phyloP scores from a whole-genome alignment of 805 yeast genomes.

The Ogataea thermomethanolica region DNA sequence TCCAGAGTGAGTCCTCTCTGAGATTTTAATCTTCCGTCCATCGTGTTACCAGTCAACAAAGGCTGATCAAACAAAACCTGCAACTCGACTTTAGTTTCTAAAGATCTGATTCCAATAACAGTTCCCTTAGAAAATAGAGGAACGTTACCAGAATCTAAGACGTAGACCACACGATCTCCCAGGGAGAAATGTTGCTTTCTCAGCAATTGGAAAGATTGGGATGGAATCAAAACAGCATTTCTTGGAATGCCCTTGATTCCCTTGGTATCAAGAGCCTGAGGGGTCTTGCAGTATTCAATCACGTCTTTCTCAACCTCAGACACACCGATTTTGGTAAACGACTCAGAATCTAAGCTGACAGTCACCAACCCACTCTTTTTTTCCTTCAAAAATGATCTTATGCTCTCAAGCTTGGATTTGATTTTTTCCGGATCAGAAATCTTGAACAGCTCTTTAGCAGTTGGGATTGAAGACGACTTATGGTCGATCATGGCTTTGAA shows the following conservation, averaged over 20 bases:
- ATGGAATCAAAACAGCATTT: slow-evolving; percentile 75
- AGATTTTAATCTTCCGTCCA: slow-evolving; percentile 73
- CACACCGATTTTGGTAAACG: slow-evolving; percentile 64
- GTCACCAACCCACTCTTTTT: slow-evolving; percentile 46
- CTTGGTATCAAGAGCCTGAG: slow-evolving; percentile 46
- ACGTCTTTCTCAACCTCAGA: slow-evolving; percentile 62
- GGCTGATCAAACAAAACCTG: slow-evolving; percentile 83
- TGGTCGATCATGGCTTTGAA: slow-evolving; percentile 36
- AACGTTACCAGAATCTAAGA: slow-evolving; percentile 83
- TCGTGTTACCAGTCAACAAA: slow-evolving; percentile 73
- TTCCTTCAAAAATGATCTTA: slow-evolving; percentile 44
- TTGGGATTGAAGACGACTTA: slow-evolving; percentile 35
- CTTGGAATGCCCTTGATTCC: slow-evolving; percentile 80
- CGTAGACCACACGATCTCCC: slow-evolving; percentile 88
- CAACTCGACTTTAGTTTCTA: slow-evolving; percentile 61
- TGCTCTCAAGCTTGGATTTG: slow-evolving; percentile 37
- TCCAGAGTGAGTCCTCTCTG: slow-evolving; percentile 84
- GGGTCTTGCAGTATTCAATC: slow-evolving; percentile 41
- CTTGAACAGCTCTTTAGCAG: slow-evolving; percentile 35
- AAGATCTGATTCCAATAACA: slow-evolving; percentile 60
- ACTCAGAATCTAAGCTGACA: slow-evolving; percentile 75
- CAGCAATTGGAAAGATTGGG: slow-evolving; percentile 65
- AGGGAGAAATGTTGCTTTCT: slow-evolving; percentile 72
- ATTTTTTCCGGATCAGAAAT: slow-evolving; percentile 40
- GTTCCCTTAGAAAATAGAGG: slow-evolving; percentile 88